phyloP scores from a whole-genome alignment of 495 filamentous ascomycete species.

The Xylaria palmicola region DNA sequence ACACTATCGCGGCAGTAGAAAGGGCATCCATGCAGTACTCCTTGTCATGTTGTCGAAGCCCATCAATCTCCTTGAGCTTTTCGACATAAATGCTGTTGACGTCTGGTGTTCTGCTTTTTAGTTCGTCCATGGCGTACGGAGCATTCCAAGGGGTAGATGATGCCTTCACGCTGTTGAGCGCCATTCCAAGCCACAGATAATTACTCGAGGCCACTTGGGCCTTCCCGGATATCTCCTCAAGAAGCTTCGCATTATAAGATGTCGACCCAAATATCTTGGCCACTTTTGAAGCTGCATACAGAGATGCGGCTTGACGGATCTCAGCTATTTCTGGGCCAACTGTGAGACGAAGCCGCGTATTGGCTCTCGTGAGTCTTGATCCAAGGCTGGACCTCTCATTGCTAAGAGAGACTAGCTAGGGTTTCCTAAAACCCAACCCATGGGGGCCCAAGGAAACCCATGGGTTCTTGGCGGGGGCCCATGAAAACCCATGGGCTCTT shows the following conservation, averaged over 20 bases:
- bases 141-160: neutral
- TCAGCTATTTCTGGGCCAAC: neutral
- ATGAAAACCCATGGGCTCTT: too few species aligned
- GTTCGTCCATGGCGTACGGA: neutral
- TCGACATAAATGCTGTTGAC: neutral
- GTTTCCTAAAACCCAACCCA: too few species aligned
- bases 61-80: neutral
- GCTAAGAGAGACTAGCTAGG: too few species aligned
- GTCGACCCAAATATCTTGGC: neutral
- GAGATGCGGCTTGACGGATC: neutral
- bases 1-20: too few species aligned
- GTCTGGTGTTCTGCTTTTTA: neutral
- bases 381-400: too few species aligned
- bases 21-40: too few species aligned
- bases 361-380: too few species aligned
- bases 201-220: too few species aligned
- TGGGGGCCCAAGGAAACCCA: too few species aligned
- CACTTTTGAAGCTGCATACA: neutral
- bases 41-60: too few species aligned
- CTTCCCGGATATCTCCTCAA: neutral
- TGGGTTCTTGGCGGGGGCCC: too few species aligned
- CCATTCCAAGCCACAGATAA: neutral
- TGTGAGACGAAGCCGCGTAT: neutral
- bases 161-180: neutral
- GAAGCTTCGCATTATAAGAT: neutral